Base-by-base conservation (phyloP, 768 basidiomycete genomes). In the Leccinum truebloodii region DNA sequence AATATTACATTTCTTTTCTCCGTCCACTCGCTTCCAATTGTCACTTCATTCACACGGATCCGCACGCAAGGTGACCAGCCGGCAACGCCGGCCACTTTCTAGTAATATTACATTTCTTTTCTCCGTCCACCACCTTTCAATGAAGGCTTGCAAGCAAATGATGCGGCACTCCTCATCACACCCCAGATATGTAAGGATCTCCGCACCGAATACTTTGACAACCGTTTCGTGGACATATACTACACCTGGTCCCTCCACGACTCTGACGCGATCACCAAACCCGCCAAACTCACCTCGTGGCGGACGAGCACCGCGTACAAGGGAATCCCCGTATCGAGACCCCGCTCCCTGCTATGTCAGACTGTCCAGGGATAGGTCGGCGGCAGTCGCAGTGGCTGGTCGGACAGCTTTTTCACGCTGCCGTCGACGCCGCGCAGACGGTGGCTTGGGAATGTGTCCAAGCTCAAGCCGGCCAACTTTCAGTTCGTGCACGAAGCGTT, bases 121-220 rank as follows among this genome's bases (percentile, higher is more conserved):
- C 84, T 95, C 16, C 87, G 92, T 50, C 92, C 94, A 16, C 95
- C 93, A 5, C 91, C 93, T 3, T 65, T 76, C 28, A 2, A 30
- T 30, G 28, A 30, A 30, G 28, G 8, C 28, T 30, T 30, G 4
- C 81, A 81, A 54, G 77, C 79, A 0, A 69, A 78, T 6, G 75
- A 79, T 2, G 71, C 76, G 9, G 75, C 76, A 4, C 74, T 94
- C 54, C 73, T 77, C 13, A 82, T 95, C 55, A 92, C 87, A 2
- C 92, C 92, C 93, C 94, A 95, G 72, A 84, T 97, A 61, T 86
- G 88, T 34, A 96, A 97, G 71, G 95, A 96, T 66, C 81, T 96
- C 26, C 83, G 94, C 34, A 96, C 95, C 35, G 93, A 95, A 70
- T 75, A 80, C 1, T 85, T 80, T 66, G 76, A 79, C 12, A 75